Evolutionary conservation across 75 land plant genomes (phyloP).

Genomic region (Pinus tabuliformis): DNA sequence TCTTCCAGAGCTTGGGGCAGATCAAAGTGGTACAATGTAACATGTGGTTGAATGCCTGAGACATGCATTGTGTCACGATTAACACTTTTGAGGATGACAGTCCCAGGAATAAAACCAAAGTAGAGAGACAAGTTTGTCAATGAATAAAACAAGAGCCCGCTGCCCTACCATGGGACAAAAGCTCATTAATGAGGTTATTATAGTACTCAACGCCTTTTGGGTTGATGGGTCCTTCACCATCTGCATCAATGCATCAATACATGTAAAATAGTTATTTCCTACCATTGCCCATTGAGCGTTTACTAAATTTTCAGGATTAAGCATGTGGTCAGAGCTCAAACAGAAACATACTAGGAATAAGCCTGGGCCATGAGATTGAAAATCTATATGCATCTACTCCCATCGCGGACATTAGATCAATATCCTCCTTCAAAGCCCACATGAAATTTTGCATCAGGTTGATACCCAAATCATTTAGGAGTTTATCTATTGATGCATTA

Average conservation of each 20-base stretch:
- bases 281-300: too few species aligned
- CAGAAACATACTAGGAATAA: conserved; percentile 29
- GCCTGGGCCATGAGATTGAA: conserved; percentile 48
- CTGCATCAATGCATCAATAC: conserved; percentile 6
- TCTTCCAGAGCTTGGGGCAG: conserved; percentile 48
- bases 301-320: too few species aligned
- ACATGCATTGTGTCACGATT: background rate
- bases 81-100: background rate
- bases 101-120: background rate
- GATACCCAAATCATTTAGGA: background rate
- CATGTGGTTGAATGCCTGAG: conserved; percentile 41
- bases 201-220: conserved; percentile 27
- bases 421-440: conserved; percentile 28
- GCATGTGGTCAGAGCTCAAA: background rate
- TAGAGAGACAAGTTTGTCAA: background rate
- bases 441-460: conserved; percentile 3
- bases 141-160: background rate
- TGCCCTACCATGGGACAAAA: conserved; percentile 18
- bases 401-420: conserved; percentile 22
- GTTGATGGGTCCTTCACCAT: conserved; percentile 24
- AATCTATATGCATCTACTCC: conserved; percentile 45
- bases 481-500: background rate
- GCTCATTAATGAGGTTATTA: conserved; percentile 28
- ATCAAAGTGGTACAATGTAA: conserved; percentile 36
- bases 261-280: too few species aligned